These are phyloP conservation scores for Phialophora verrucosa DNA, from an alignment of 2,329 filamentous ascomycete genomes.

Conservation along the genomic window DNA sequence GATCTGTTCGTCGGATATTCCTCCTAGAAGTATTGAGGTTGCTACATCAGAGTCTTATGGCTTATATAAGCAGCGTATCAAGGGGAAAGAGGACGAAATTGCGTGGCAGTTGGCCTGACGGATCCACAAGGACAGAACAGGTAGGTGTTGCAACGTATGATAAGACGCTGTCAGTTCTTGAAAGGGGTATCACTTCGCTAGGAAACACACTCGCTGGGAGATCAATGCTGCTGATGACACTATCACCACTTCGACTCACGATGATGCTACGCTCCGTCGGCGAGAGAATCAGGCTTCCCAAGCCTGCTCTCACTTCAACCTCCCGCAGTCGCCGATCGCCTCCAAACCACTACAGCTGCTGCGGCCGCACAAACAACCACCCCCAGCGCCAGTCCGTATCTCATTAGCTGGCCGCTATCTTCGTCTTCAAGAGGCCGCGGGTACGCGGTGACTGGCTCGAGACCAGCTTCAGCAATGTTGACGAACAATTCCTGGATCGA, in stretches of 20 bases:
- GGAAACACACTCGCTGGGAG: background rate
- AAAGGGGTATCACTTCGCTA: slow-evolving; percentile 4
- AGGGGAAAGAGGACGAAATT: background rate
- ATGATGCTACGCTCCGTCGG: background rate
- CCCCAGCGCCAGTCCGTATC: slow-evolving; percentile 82
- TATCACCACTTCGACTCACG: background rate
- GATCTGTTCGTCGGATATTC: background rate
- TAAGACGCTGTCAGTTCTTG: background rate
- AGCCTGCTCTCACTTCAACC: slow-evolving; percentile 2
- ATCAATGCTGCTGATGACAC: slow-evolving; percentile 1
- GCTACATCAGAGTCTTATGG: background rate
- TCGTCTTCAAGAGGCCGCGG: slow-evolving; percentile 85
- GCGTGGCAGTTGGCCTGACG: slow-evolving; percentile 1
- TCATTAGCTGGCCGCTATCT: slow-evolving; percentile 68
- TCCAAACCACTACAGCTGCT: slow-evolving; percentile 67
- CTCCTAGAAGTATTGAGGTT: background rate
- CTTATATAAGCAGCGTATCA: background rate
- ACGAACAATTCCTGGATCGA: slow-evolving; percentile 95
- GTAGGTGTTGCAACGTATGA: background rate
- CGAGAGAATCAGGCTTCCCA: background rate
- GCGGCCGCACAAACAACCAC: slow-evolving; percentile 67
- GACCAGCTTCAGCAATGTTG: slow-evolving; percentile 85
- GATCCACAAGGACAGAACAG: slow-evolving; percentile 6
- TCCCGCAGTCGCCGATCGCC: slow-evolving; percentile 45
- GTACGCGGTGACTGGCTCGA: slow-evolving; percentile 85